Conservation (phyloP, 164 flowering plant genomes). For the Magnolia sinica region DNA sequence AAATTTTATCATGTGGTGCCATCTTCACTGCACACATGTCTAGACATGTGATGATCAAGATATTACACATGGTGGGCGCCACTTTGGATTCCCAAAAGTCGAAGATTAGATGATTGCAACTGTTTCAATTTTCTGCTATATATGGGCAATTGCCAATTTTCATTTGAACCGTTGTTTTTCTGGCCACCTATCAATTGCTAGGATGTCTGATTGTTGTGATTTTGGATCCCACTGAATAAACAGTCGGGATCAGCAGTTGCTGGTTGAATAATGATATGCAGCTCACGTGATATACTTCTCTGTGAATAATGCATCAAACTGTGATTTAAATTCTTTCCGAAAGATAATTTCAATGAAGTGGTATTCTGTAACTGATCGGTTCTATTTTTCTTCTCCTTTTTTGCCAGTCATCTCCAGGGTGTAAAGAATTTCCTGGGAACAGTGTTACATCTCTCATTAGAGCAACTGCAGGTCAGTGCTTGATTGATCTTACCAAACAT, state of each 20-base stretch:
- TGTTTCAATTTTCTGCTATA: not conserved
- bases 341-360: not conserved
- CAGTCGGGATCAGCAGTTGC: not conserved
- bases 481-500: not conserved
- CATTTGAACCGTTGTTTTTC: not conserved
- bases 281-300: not conserved
- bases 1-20: not conserved
- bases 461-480: not conserved
- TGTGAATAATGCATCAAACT: not conserved
- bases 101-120: not conserved
- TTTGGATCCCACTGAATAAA: too few relatives aligned
- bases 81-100: not conserved
- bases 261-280: not conserved
- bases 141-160: not conserved
- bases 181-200: not conserved
- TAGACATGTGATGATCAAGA: not conserved
- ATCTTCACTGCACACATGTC: not conserved
- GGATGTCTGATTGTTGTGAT: not conserved
- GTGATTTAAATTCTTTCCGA: not conserved
- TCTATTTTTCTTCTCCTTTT: not conserved
- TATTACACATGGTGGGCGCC: not conserved
- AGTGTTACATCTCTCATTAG: not conserved
- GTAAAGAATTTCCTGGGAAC: not conserved
- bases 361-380: conserved; percentile 7
- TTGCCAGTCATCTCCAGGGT: not conserved